Percentiles rank a stretch among this genome's conserved stretches.
Conservation (phyloP, 345 rosid genomes). For the Eucalyptus sp. region DNA sequence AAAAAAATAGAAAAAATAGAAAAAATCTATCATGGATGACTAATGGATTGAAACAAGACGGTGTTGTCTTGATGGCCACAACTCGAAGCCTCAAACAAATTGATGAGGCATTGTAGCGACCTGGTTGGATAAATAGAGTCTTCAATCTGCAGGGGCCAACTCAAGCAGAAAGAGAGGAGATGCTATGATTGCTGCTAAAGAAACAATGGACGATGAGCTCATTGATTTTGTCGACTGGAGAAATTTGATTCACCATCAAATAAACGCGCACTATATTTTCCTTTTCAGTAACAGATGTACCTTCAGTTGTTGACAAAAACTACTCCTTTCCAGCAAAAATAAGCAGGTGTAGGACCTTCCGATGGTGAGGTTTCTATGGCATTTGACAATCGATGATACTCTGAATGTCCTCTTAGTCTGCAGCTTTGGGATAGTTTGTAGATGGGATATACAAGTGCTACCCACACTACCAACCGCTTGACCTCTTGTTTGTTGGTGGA, state of each 20-base stretch:
- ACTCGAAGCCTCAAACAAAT: conserved; percentile 82
- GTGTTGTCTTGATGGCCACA: conserved; percentile 97
- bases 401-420: neutral
- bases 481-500: neutral
- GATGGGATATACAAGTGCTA: neutral
- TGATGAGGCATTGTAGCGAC: conserved; percentile 81
- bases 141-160: conserved; percentile 88
- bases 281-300: neutral
- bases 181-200: conserved; percentile 65
- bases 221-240: conserved; percentile 78
- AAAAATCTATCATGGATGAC: no score
- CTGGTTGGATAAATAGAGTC: conserved; percentile 94
- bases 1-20: no score
- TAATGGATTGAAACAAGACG: conserved; percentile 56
- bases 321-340: neutral
- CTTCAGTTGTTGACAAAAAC: neutral
- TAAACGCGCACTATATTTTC: neutral
- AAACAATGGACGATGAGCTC: conserved; percentile 78
- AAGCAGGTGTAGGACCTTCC: neutral
- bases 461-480: neutral
- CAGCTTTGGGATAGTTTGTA: neutral
- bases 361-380: neutral
- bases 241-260: conserved; percentile 31
- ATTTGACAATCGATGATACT: neutral
- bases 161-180: conserved; percentile 81